Percentiles rank a stretch among this genome's conserved stretches.
These are phyloP conservation scores for Gautieria morchelliformis DNA, from an alignment of 768 basidiomycete genomes.

Conservation along the genomic window DNA sequence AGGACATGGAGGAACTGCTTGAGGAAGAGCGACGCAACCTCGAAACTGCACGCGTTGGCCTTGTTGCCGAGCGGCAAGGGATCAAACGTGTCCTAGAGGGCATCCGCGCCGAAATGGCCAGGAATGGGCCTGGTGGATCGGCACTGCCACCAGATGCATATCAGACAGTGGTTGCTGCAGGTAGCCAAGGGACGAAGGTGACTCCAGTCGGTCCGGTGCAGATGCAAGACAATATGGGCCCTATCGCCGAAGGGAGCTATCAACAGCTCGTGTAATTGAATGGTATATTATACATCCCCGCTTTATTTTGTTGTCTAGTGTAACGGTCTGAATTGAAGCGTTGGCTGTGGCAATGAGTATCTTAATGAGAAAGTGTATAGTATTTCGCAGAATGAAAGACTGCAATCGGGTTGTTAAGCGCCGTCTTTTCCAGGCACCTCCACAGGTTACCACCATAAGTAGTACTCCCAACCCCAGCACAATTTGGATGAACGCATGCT, in stretches of 20 bases:
- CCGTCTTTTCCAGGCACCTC: too few relatives aligned
- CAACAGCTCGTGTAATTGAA: slow-evolving; percentile 6
- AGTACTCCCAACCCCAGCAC: too few relatives aligned
- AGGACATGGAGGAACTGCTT: slow-evolving; percentile 83
- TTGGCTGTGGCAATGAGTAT: too few relatives aligned
- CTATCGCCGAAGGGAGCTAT: slow-evolving; percentile 1
- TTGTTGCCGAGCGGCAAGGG: slow-evolving; percentile 70
- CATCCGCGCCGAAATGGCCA: slow-evolving; percentile 54
- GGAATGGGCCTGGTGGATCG: slow-evolving; percentile 23
- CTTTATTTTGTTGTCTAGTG: background rate
- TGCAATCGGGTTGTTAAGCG: too few relatives aligned
- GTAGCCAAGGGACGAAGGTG: slow-evolving; percentile 6
- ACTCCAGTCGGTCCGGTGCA: background rate
- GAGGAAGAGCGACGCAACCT: slow-evolving; percentile 83
- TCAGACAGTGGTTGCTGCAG: slow-evolving; percentile 1
- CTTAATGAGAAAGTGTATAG: too few relatives aligned
- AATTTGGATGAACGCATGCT: too few relatives aligned
- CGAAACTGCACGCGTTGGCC: slow-evolving; percentile 70
- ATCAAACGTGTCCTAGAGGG: slow-evolving; percentile 64
- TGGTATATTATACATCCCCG: background rate
- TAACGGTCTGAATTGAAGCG: too few relatives aligned
- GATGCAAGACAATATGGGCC: slow-evolving; percentile 1
- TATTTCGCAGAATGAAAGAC: too few relatives aligned
- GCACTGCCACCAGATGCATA: slow-evolving; percentile 2
- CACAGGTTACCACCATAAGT: too few relatives aligned